These are phyloP conservation scores for Spinellus fusiger DNA, from an alignment of 192 early-diverging fungal genomes.

Conservation along the genomic window DNA sequence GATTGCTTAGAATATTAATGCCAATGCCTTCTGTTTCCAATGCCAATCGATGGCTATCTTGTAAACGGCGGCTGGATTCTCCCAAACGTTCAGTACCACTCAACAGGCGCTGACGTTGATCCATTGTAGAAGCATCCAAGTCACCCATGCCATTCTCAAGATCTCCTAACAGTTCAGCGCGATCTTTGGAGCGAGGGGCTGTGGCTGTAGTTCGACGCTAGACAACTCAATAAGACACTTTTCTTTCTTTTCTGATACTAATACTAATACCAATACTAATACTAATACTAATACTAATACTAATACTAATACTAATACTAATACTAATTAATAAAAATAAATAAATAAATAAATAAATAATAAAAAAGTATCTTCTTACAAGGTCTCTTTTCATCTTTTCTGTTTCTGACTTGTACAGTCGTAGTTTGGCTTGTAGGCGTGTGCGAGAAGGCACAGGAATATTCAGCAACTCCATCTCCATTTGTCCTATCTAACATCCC, in stretches of 20 bases:
- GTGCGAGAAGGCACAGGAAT: constrained; percentile 56
- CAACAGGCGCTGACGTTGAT: constrained; percentile 75
- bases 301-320: too few species aligned
- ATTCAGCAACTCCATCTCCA: constrained; percentile 89
- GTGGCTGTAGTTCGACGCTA: constrained; percentile 44
- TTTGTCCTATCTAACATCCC: constrained; percentile 67
- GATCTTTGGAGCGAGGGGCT: constrained; percentile 39
- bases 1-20: constrained; percentile 71
- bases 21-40: constrained; percentile 90
- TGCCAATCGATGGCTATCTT: constrained; percentile 84
- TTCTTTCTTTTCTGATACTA: not conserved
- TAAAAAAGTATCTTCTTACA: constrained; percentile 46
- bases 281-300: too few species aligned
- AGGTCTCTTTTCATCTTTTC: constrained; percentile 75
- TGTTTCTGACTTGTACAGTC: constrained; percentile 71
- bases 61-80: constrained; percentile 70
- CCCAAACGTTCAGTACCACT: constrained; percentile 83
- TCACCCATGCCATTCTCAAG: constrained; percentile 34
- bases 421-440: constrained; percentile 61
- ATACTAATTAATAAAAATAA: too few species aligned
- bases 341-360: too few species aligned
- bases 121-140: constrained; percentile 54
- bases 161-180: constrained; percentile 58
- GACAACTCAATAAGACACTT: not conserved
- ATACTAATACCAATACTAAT: too few species aligned